Conservation (phyloP, 2,329 filamentous ascomycete species). For the Arthrobotrys iridis region DNA sequence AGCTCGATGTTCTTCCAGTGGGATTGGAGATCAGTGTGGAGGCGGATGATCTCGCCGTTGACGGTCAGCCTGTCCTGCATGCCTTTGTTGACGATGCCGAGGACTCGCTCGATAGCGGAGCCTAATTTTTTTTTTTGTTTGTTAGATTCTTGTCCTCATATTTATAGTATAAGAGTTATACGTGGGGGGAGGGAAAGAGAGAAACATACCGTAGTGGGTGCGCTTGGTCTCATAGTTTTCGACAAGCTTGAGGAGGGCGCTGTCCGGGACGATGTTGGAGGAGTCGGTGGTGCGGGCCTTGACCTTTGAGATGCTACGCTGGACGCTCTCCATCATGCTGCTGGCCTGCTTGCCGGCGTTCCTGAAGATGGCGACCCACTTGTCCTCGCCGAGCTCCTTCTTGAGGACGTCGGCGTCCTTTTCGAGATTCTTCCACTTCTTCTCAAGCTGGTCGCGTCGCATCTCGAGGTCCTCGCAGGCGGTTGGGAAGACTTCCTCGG, state of each 20-base stretch:
- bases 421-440: constrained; percentile 87
- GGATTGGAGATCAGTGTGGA: constrained; percentile 85
- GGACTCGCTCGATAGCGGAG: constrained; percentile 87
- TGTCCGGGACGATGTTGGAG: constrained; percentile 70
- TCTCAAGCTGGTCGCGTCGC: constrained; percentile 77
- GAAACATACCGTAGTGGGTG: constrained; percentile 74
- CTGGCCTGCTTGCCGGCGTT: constrained; percentile 80
- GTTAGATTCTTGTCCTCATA: no score
- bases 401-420: constrained; percentile 87
- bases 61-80: constrained; percentile 94
- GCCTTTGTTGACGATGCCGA: constrained; percentile 94
- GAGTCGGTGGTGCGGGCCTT: constrained; percentile 68
- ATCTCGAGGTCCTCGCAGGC: constrained; percentile 89
- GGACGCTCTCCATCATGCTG: constrained; percentile 96
- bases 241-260: constrained; percentile 78
- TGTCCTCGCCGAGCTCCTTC: constrained; percentile 91
- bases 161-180: no score
- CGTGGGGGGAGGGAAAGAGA: not conserved
- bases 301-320: constrained; percentile 83
- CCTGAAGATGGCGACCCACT: constrained; percentile 94
- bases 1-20: constrained; percentile 80
- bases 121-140: no score
- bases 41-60: constrained; percentile 89
- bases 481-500: constrained; percentile 81
- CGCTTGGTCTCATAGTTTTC: constrained; percentile 96